Evolutionary conservation across 768 basidiomycete species (phyloP).

Genomic region (Suillus subluteus): DNA sequence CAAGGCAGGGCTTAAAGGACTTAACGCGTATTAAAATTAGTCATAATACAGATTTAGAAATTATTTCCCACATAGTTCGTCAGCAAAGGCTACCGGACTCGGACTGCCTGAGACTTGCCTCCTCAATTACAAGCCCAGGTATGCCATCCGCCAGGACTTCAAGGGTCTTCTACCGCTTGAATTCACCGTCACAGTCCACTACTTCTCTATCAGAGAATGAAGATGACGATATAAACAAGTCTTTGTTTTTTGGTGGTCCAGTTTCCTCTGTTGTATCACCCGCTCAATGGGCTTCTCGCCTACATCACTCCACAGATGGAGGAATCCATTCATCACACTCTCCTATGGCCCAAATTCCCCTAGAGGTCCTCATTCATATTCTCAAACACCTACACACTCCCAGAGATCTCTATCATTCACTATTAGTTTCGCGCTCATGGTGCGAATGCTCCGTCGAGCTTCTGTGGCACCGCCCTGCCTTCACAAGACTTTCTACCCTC

Average conservation of each 20-base stretch:
- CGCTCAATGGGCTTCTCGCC: constrained; percentile 61
- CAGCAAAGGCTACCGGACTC: constrained; percentile 12
- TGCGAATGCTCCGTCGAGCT: constrained; percentile 96
- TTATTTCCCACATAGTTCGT: constrained; percentile 11
- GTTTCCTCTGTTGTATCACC: constrained; percentile 53
- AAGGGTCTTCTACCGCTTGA: constrained; percentile 40
- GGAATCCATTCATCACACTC: constrained; percentile 42
- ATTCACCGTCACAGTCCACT: constrained; percentile 66
- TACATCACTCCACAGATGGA: constrained; percentile 37
- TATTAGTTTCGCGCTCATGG: constrained; percentile 89
- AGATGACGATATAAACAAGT: constrained; percentile 62
- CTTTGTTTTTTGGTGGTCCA: constrained; percentile 40
- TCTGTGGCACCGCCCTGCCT: constrained; percentile 89
- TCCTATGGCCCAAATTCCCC: constrained; percentile 73
- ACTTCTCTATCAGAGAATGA: constrained; percentile 82
- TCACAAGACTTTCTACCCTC: constrained; percentile 70
- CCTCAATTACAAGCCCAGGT: constrained; percentile 5
- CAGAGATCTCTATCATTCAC: constrained; percentile 71
- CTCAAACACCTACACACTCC: constrained; percentile 80
- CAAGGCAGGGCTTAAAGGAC: neutral
- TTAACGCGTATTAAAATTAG: neutral
- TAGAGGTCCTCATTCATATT: constrained; percentile 92
- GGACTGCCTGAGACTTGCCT: constrained; percentile 1
- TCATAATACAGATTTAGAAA: constrained; percentile 5
- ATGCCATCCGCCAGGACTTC: constrained; percentile 32